Conservation (phyloP, 106 monocot species). For the Acanthochlamys bracteata region DNA sequence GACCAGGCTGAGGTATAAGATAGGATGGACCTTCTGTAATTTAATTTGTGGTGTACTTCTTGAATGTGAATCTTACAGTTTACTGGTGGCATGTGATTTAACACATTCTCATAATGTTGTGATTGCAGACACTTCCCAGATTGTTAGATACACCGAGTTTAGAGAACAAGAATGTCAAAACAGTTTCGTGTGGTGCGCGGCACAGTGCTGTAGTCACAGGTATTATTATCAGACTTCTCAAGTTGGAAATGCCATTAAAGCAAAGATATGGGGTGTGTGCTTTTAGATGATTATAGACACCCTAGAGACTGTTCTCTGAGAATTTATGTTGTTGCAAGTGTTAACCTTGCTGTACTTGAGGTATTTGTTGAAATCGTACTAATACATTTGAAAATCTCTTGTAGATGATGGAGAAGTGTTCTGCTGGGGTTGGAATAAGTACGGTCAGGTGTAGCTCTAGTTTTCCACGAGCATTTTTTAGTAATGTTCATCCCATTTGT, state of each 20-base stretch:
- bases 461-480: not conserved
- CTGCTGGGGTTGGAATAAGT: slow-evolving; percentile 99
- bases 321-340: too few species aligned
- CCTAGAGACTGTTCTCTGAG: too few species aligned
- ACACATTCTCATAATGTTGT: too few species aligned
- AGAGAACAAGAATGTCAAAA: slow-evolving; percentile 56
- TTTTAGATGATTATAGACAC: too few species aligned
- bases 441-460: slow-evolving; percentile 59
- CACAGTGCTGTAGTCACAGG: slow-evolving; percentile 79
- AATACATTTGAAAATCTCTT: not conserved
- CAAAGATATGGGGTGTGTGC: too few species aligned
- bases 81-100: too few species aligned
- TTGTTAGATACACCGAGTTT: slow-evolving; percentile 65
- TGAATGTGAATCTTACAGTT: too few species aligned
- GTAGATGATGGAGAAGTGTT: slow-evolving; percentile 64
- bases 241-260: too few species aligned
- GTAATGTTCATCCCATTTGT: not conserved
- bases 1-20: slow-evolving; percentile 95
- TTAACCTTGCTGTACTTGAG: too few species aligned
- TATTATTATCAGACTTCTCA: slow-evolving; percentile 8
- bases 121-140: slow-evolving; percentile 72
- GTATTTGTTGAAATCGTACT: too few species aligned
- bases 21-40: too few species aligned
- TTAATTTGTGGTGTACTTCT: too few species aligned
- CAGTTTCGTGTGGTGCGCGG: slow-evolving; percentile 77